Evolutionary conservation across 1,139 yeast species (phyloP).

Genomic region (Pichia sp.): DNA sequence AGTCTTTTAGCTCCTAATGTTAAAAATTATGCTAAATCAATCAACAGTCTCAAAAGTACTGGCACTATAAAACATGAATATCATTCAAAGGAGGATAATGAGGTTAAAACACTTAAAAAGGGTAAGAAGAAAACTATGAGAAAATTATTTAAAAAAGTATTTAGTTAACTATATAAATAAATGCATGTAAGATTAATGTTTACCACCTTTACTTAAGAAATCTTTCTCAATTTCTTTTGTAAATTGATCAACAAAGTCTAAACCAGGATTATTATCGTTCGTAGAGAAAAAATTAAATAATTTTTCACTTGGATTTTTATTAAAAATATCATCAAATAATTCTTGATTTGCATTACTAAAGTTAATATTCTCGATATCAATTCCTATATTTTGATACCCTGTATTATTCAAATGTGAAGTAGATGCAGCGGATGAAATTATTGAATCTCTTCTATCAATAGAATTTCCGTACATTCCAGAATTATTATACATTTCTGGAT

Average conservation of each 20-base stretch:
- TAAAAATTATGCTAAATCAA: background rate
- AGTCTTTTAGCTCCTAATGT: too few species aligned
- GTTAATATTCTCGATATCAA: constrained; percentile 8
- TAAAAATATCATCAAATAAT: constrained; percentile 29
- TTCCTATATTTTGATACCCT: background rate
- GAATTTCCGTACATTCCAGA: too few species aligned
- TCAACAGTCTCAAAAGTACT: background rate
- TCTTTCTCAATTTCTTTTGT: constrained; percentile 75
- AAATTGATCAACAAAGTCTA: constrained; percentile 86
- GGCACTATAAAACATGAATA: background rate
- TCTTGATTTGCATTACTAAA: constrained; percentile 24
- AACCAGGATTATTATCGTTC: constrained; percentile 48
- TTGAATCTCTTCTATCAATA: too few species aligned
- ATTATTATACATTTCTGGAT: background rate
- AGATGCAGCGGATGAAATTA: too few species aligned
- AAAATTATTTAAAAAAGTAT: constrained; percentile 14
- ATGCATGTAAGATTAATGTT: constrained; percentile 13
- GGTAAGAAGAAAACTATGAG: constrained; percentile 10
- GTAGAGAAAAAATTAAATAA: constrained; percentile 67
- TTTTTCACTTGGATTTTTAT: constrained; percentile 42
- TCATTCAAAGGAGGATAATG: background rate
- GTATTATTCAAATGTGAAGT: background rate
- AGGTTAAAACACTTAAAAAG: constrained; percentile 1
- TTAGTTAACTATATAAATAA: constrained; percentile 4
- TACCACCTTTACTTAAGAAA: constrained; percentile 26